Conservation (phyloP, 129 eudicot species). For the Centrapalus pauciflorus region DNA sequence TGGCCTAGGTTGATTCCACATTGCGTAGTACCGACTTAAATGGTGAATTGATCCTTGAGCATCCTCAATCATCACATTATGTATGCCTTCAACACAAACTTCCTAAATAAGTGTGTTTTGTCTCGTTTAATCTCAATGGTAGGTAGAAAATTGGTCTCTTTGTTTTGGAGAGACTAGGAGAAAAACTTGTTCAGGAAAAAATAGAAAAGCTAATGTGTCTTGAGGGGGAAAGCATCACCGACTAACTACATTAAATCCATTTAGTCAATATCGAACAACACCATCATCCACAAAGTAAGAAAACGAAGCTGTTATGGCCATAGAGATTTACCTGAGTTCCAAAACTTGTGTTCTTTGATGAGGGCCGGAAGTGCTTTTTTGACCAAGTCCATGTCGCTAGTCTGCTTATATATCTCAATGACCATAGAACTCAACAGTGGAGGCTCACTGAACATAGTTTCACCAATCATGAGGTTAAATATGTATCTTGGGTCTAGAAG, state of each 20-base stretch:
- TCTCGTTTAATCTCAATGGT: too few relatives aligned
- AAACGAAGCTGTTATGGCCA: too few relatives aligned
- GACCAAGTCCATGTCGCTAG: slow-evolving; percentile 58
- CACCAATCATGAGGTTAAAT: slow-evolving; percentile 5
- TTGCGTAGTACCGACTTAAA: slow-evolving; percentile 87
- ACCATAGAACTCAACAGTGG: slow-evolving; percentile 90
- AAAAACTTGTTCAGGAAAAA: too few relatives aligned
- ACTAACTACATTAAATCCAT: too few relatives aligned
- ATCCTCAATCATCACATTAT: slow-evolving; percentile 61
- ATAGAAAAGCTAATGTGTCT: too few relatives aligned
- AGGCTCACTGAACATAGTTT: slow-evolving; percentile 64
- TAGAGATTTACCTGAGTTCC: slow-evolving; percentile 64
- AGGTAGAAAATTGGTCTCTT: too few relatives aligned
- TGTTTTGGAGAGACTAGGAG: too few relatives aligned
- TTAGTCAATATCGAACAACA: too few relatives aligned
- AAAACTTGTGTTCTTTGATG: slow-evolving; percentile 64
- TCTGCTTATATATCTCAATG: slow-evolving; percentile 56
- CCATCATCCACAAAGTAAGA: too few relatives aligned
- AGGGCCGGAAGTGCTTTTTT: slow-evolving; percentile 67
- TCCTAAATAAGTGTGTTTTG: neutral
- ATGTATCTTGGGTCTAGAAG: too few relatives aligned
- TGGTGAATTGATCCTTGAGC: slow-evolving; percentile 44
- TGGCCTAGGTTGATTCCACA: slow-evolving; percentile 94
- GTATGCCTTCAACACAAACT: slow-evolving; percentile 50
- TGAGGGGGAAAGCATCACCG: too few relatives aligned